A percentile compares a stretch with the other conserved stretches of the same genome.
phyloP scores from a whole-genome alignment of 495 filamentous ascomycete species.

The Tetracladium setigerum region DNA sequence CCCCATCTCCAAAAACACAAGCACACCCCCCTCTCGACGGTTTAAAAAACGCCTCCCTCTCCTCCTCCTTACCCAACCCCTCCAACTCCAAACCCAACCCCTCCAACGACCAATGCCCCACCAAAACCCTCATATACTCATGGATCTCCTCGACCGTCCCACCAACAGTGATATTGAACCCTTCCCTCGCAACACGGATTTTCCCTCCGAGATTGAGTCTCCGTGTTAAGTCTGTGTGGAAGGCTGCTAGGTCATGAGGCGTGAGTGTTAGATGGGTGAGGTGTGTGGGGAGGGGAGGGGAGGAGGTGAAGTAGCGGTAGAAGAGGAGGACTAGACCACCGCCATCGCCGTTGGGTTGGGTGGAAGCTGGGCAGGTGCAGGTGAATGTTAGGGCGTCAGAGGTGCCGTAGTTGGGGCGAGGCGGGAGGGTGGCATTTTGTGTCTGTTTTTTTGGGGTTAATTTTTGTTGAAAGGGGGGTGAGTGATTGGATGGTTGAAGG shows the following conservation, averaged over 20 bases:
- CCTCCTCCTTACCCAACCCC: not conserved
- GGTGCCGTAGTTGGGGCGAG: too few relatives aligned
- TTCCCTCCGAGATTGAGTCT: slow-evolving; percentile 15
- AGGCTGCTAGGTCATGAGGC: slow-evolving; percentile 4
- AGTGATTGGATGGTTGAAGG: too few relatives aligned
- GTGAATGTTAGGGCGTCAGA: slow-evolving; percentile 21
- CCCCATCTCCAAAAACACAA: slow-evolving; percentile 13
- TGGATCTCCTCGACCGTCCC: slow-evolving; percentile 12
- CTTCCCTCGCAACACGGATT: slow-evolving; percentile 17
- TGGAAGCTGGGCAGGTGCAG: slow-evolving; percentile 17
- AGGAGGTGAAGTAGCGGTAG: slow-evolving; percentile 18
- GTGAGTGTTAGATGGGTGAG: not conserved
- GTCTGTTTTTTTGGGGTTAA: too few relatives aligned
- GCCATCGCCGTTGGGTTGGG: not conserved
- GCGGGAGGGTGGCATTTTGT: too few relatives aligned
- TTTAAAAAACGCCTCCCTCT: slow-evolving; percentile 17
- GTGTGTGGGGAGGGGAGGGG: slow-evolving; percentile 1
- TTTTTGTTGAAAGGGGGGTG: too few relatives aligned
- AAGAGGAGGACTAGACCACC: slow-evolving; percentile 20
- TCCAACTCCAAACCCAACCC: slow-evolving; percentile 8
- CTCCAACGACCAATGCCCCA: slow-evolving; percentile 17
- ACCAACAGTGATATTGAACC: slow-evolving; percentile 22
- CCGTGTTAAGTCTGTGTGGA: slow-evolving; percentile 7
- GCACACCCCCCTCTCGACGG: slow-evolving; percentile 14
- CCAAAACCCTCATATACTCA: slow-evolving; percentile 14